These are phyloP conservation scores for Adenanthera pavonina DNA, from an alignment of 306 rosid species.

Conservation along the genomic window DNA sequence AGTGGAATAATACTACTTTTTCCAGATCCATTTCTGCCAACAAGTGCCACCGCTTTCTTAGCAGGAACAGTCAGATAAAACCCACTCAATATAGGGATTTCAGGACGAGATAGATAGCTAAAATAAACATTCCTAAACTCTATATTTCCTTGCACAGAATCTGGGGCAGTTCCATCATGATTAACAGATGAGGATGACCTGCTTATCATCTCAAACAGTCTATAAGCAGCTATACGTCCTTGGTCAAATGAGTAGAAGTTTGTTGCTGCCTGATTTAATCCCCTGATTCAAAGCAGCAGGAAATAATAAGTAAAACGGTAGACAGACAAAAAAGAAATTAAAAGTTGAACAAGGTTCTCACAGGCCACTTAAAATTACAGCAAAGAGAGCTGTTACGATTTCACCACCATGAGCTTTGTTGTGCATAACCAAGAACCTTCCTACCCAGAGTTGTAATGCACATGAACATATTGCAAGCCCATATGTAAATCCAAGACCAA, in stretches of 20 bases:
- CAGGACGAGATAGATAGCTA: slow-evolving; percentile 99
- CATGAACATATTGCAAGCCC: slow-evolving; percentile 99
- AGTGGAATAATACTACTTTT: slow-evolving; percentile 99
- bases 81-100: slow-evolving; percentile 98
- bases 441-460: slow-evolving; percentile 99
- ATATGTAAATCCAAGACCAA: slow-evolving; percentile 99
- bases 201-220: slow-evolving; percentile 99
- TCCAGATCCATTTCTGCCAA: slow-evolving; percentile 99
- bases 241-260: slow-evolving; percentile 99
- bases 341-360: slow-evolving; percentile 54
- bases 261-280: slow-evolving; percentile 98
- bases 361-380: slow-evolving; percentile 99
- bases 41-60: slow-evolving; percentile 98
- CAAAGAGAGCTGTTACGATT: slow-evolving; percentile 90
- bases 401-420: slow-evolving; percentile 90
- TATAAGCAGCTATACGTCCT: slow-evolving; percentile 98
- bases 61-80: slow-evolving; percentile 99
- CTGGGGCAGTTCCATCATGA: slow-evolving; percentile 79
- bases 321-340: background rate
- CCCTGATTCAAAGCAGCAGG: slow-evolving; percentile 62
- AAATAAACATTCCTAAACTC: slow-evolving; percentile 98
- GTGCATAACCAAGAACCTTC: slow-evolving; percentile 75
- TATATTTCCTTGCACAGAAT: slow-evolving; percentile 87
- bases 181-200: slow-evolving; percentile 87
- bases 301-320: slow-evolving; percentile 23